phyloP scores from a whole-genome alignment of 352 stramenopile species.

The Globisporangium okanoganense region DNA sequence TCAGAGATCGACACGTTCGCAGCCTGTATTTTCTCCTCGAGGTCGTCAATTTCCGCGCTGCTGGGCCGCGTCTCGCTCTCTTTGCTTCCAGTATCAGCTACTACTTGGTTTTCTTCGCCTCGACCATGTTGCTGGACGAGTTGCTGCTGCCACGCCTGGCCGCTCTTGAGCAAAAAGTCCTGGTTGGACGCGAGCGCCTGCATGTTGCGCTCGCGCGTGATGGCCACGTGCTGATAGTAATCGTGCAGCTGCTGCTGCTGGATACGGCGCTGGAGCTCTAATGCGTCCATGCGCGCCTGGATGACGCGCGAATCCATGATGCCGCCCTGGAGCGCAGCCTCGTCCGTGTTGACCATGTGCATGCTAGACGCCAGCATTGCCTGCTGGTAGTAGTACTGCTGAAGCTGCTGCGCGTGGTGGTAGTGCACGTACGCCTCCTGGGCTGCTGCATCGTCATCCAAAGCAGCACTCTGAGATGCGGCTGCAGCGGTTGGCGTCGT shows the following conservation, averaged over 20 bases:
- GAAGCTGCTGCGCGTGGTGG: slow-evolving; percentile 37
- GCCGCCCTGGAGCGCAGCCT: slow-evolving; percentile 30
- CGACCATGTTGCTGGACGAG: slow-evolving; percentile 15
- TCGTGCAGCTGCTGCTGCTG: slow-evolving; percentile 50
- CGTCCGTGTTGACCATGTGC: slow-evolving; percentile 21
- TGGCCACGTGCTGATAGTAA: slow-evolving; percentile 48
- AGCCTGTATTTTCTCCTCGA: slow-evolving; percentile 7
- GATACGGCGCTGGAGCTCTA: slow-evolving; percentile 43
- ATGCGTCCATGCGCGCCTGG: slow-evolving; percentile 42
- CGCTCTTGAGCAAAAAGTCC: slow-evolving; percentile 39
- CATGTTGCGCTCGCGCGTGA: slow-evolving; percentile 49
- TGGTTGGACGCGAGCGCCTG: slow-evolving; percentile 41
- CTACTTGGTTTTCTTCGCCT: slow-evolving; percentile 12
- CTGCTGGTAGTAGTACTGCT: slow-evolving; percentile 69
- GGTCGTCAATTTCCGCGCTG: not conserved
- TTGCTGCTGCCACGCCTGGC: slow-evolving; percentile 44
- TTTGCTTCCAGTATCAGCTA: slow-evolving; percentile 3
- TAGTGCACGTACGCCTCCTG: slow-evolving; percentile 43
- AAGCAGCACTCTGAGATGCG: not conserved
- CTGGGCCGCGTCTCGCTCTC: not conserved
- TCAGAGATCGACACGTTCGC: not conserved
- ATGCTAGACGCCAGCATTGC: slow-evolving; percentile 38
- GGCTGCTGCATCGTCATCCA: slow-evolving; percentile 6
- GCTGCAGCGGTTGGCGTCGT: slow-evolving; percentile 3
- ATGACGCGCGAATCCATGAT: slow-evolving; percentile 65